Evolutionary conservation across 345 rosid genomes (phyloP), one percentile per base, ranked within the genome.

Genomic region (Chamaenerion angustifolium): DNA sequence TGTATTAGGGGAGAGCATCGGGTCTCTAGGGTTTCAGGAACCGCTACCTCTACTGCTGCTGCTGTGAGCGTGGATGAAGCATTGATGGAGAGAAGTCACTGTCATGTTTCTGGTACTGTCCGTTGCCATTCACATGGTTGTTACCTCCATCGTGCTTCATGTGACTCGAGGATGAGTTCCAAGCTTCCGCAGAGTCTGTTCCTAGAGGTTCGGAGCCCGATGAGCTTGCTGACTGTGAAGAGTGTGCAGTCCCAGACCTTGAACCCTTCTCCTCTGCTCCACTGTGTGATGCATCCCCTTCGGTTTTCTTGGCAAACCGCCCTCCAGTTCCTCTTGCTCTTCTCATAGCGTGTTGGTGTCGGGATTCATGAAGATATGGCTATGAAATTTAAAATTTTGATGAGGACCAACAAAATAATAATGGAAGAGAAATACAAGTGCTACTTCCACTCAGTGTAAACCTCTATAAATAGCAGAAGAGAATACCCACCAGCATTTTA

Each of bases 311-410:
- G 12, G 68, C 66, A 48, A 82, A 82, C 40, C 89, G 89, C 27
- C 89, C 89, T 37, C 89, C 89, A 35, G 76, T 66, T 8, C 89
- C 85, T 61, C 89, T 74, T 12, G 78, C 77, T 63, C 89, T 76
- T 63, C 74, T 74, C 85, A 82, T 64, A 6, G 89, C 89, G 64
- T 82, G 89, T 51, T 35, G 75, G 65, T 82, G 89, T n/a, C 89
- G 74, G 10, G 89, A 82, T 64, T 82, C 89, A 7, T 82, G 89
- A 54, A 82, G 89, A 67, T 82, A 82, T 18, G 89, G 89, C 89
- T 81, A 66, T 48, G 42, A 43, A 60, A 49, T 50, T 31, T 31
- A 31, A 31, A 5, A 31, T 0, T 31, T 4, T 31, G 37, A 31
- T 31, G 37, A 31, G 37, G 37, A 31, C 25, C 3, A 21, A 21